Evolutionary conservation across 345 rosid genomes (phyloP), one percentile per base, ranked within the genome.

Genomic region (Euphorbia pulcherrima): DNA sequence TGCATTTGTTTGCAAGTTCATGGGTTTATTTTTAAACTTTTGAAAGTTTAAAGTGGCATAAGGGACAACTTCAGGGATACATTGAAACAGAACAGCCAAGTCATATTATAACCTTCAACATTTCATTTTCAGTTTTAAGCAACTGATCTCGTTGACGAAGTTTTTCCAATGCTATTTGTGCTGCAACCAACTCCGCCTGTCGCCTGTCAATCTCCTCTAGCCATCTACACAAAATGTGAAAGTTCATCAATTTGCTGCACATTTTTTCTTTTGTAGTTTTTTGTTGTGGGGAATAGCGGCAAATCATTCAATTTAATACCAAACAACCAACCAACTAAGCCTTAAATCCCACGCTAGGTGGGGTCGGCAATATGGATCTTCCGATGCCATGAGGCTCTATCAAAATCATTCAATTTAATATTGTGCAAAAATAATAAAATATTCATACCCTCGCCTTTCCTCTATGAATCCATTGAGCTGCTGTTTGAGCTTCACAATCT

Each of bases 381-480:
- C n/a, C n/a, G n/a, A n/a, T n/a, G n/a, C n/a, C n/a, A n/a, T n/a
- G n/a, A n/a, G n/a, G n/a, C n/a, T n/a, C n/a, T n/a, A n/a, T n/a
- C n/a, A n/a, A 23, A 33, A 24, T 46, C 76, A 57, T 60, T 47
- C 20, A 10, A 16, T 24, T 5, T 59, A 41, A 6, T 60, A 40
- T 47, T 39, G n/a, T n/a, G n/a, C n/a, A n/a, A n/a, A n/a, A n/a
- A 11, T 60, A 52, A 29, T 26, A 65, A 37, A 21, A 58, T 46
- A 78, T 69, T 72, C 92, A 71, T 80, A 94, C 99, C 90, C 88
- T 80, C 54, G 83, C 72, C 93, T 86, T 78, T 94, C 97, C 74
- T 84, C 86, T 64, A 85, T 77, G 59, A 88, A 92, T 75, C 83
- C 92, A 67, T 77, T 77, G 39, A 94, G 92, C 77, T 89, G 89